These are phyloP conservation scores for Puya raimondii DNA, from an alignment of 176 grass and related monocot species.

Conservation along the genomic window DNA sequence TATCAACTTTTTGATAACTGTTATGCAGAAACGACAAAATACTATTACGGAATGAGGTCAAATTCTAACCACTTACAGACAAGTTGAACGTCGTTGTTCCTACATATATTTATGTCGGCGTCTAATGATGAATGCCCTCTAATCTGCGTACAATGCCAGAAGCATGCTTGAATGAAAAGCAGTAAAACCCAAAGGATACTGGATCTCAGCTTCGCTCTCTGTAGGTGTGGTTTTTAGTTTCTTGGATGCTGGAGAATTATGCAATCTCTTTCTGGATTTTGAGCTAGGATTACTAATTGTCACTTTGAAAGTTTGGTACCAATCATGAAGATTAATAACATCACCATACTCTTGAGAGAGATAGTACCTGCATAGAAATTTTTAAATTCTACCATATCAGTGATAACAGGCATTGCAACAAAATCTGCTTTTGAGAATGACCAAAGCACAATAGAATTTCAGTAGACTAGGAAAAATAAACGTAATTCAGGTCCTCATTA, in stretches of 20 bases:
- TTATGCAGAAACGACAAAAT: not conserved
- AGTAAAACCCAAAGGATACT: constrained; percentile 58
- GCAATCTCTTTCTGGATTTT: constrained; percentile 35
- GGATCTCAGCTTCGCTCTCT: constrained; percentile 51
- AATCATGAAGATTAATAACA: constrained; percentile 85
- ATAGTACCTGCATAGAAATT: constrained; percentile 47
- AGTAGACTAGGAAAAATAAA: not conserved
- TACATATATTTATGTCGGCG: not conserved
- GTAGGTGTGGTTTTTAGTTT: constrained; percentile 37
- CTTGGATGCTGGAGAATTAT: constrained; percentile 48
- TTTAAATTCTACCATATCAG: not conserved
- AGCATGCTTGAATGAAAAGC: not conserved
- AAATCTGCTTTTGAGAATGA: not conserved
- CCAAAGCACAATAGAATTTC: not conserved
- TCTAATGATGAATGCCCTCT: not conserved
- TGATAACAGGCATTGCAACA: not conserved
- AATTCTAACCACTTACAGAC: not conserved
- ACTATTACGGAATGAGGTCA: not conserved
- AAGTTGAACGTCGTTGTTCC: not conserved
- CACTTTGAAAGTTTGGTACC: constrained; percentile 68
- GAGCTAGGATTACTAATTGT: constrained; percentile 29
- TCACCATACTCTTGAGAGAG: constrained; percentile 91
- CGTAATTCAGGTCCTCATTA: not conserved
- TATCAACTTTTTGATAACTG: not conserved
- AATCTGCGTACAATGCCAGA: constrained; percentile 9